Percentiles rank a stretch among this genome's conserved stretches.
These are phyloP conservation scores for Babesia bigemina DNA, from an alignment of 169 alveolate genomes.

Conservation along the genomic window DNA sequence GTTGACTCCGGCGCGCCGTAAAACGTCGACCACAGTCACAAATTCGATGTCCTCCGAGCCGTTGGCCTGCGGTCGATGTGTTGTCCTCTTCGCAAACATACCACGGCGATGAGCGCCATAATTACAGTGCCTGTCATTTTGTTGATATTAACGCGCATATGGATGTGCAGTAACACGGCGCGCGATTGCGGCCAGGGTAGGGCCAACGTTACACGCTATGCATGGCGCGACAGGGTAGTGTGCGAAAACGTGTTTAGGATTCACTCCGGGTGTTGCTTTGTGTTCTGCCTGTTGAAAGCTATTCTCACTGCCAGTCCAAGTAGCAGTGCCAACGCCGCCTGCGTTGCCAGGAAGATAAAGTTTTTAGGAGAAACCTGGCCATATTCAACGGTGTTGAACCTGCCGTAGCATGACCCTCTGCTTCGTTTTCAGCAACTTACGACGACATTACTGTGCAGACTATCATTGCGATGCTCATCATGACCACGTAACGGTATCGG, in stretches of 20 bases:
- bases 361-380: conserved; percentile 2
- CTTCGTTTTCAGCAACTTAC: conserved; percentile 1
- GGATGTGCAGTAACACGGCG: neutral
- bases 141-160: neutral
- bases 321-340: neutral
- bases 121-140: conserved; percentile 11
- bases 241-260: neutral
- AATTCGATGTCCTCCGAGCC: conserved; percentile 81
- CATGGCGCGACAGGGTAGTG: neutral
- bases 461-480: conserved; percentile 9
- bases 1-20: conserved; percentile 74
- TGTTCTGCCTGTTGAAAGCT: neutral
- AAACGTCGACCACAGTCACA: conserved; percentile 75
- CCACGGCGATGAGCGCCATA: conserved; percentile 43
- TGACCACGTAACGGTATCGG: neutral
- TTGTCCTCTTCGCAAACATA: neutral
- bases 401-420: neutral
- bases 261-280: neutral
- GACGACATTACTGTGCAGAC: conserved; percentile 8
- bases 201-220: neutral
- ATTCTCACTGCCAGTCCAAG: neutral
- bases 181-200: neutral
- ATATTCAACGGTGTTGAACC: conserved; percentile 9
- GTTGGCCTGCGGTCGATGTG: conserved; percentile 47
- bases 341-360: conserved; percentile 8